Evolutionary conservation across 202 grass and related monocot genomes (phyloP), one percentile per base, ranked within the genome.

Genomic region (Panicum virgatum): DNA sequence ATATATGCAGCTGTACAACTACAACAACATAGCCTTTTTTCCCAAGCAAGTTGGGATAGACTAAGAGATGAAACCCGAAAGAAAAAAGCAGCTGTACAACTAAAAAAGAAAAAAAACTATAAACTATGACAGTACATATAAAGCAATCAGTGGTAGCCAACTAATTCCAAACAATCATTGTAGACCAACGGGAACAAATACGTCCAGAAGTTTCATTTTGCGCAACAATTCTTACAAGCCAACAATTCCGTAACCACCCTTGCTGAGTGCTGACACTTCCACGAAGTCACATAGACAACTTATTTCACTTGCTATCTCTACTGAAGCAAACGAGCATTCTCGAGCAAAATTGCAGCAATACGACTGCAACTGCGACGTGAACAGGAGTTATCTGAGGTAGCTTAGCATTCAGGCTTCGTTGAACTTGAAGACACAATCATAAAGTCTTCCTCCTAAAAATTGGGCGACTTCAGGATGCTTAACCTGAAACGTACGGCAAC

Each of bases 381-480:
- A 3, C 32, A 34, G 0, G 38, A 53, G 32, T 43, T 20, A 76
- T 47, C 48, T 64, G 65, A 56, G 11, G 40, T 66, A 30, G 42
- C 75, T 80, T 18, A 42, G 50, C 67, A 14, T 66, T 94, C 84
- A 89, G 78, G 94, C 85, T 85, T 92, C 96, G 20, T 90, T 93
- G 75, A 94, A 99, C 83, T 94, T 96, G 83, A 99, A 99, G 57
- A 99, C 91, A 51, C 96, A 92, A 89, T 99, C 96, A 78, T 99
- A 99, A 77, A 96, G 89, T 88, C 93, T 88, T 70, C 96, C 93
- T 70, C 93, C 96, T 78, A 99, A 91, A 88, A 99, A 96, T 75
- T 99, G 93, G 61, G 96, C 96, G 43, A 96, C 93, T 82, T 99
- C 93, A 5, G 93, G 87, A 83, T 99, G 96, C 81, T 99, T 99